Evolutionary conservation across 2,329 filamentous ascomycete genomes (phyloP), one percentile per base, ranked within the genome.

Genomic region (Venturiaceae sp.): DNA sequence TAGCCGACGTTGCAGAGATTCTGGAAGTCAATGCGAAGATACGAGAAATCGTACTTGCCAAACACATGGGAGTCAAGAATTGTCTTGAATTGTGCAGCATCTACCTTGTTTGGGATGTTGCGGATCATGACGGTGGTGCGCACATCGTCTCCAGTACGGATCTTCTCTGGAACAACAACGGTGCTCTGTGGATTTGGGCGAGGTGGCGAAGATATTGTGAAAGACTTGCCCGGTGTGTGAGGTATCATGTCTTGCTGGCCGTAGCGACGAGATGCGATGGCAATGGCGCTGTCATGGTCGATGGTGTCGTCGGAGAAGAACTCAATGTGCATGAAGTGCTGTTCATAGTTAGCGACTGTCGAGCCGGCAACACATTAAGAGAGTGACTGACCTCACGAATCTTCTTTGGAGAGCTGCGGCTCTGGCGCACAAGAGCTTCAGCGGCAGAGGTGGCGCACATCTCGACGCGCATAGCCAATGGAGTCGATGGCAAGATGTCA

Each of bases 41-140:
- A 99, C 78, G 95, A 84, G 71, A 97, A 97, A 68, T 97, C 92
- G 69, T 95, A 97, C 62, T 87, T 86, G 32, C 90, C 91, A 72
- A 81, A 83, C 69, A 85, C 90, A 16, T 85, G 87, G 62, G 86
- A 79, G 66, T 96, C 89, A 14, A 97, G 79, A 58, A 95, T 85
- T 0, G 78, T 73, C 76, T 95, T 95, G 16, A 57, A 66, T 72
- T 62, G 70, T 77, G 75, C 67, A 62, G 77, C 84, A 65, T 90
- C 83, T 58, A 96, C 85, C 66, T 92, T 90, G 74, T 96, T 96
- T 1, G 92, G 92, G 50, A 96, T 92, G 69, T 97, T 96, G 39
- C 92, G 86, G 33, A 96, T 74, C 92, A 97, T 96, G 63, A 97
- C 89, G 0, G 76, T 79, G 1, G 76, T 78, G 59, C 77, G 76